These are phyloP conservation scores for Boeremia exigua DNA, from an alignment of 2,329 filamentous ascomycete species.

Conservation along the genomic window DNA sequence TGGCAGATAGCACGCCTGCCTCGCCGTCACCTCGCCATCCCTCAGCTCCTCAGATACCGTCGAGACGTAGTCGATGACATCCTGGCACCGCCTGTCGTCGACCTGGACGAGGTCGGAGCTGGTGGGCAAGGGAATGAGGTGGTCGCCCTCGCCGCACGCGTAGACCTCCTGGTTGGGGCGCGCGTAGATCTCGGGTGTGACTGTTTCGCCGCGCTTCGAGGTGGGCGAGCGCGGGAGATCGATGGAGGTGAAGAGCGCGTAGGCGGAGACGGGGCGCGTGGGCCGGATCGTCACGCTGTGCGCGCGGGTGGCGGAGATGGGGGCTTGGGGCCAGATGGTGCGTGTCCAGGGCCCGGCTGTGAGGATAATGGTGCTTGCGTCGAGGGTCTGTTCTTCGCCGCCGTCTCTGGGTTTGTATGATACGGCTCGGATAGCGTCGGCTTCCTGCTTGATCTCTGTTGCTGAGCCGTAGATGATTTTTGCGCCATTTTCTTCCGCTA, in stretches of 20 bases:
- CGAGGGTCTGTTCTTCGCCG: conserved; percentile 50
- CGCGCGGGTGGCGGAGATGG: conserved; percentile 66
- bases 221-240: conserved; percentile 65
- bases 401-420: conserved; percentile 63
- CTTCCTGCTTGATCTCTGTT: conserved; percentile 66
- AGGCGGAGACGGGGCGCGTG: conserved; percentile 67
- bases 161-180: conserved; percentile 89
- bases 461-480: conserved; percentile 72
- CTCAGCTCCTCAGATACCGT: conserved; percentile 60
- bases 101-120: conserved; percentile 77
- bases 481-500: conserved; percentile 68
- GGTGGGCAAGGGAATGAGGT: conserved; percentile 73
- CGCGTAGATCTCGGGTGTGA: conserved; percentile 92
- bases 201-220: conserved; percentile 53
- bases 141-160: conserved; percentile 90
- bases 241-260: conserved; percentile 88
- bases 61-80: conserved; percentile 79
- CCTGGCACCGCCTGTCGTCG: conserved; percentile 79
- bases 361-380: conserved; percentile 64
- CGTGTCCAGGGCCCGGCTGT: conserved; percentile 69
- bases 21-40: conserved; percentile 65
- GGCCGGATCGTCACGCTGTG: conserved; percentile 69
- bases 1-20: conserved; percentile 93
- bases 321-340: conserved; percentile 59
- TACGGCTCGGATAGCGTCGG: conserved; percentile 67